Evolutionary conservation across 2,329 filamentous ascomycete genomes (phyloP).

Genomic region (Eutypella sp.): DNA sequence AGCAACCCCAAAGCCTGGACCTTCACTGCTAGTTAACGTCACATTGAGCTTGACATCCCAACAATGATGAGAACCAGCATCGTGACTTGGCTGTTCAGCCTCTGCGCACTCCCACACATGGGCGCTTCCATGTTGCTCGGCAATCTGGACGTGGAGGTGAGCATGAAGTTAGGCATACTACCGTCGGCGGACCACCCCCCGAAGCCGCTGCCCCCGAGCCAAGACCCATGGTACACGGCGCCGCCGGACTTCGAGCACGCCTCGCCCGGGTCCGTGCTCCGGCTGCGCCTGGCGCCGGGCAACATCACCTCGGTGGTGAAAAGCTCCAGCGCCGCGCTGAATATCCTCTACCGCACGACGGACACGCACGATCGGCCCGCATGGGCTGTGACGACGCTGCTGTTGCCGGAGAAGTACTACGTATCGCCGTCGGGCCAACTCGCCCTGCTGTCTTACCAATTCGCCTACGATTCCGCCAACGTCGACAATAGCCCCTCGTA

Average conservation of each 20-base stretch:
- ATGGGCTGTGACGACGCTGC: slow-evolving; percentile 31
- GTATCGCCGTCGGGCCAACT: slow-evolving; percentile 5
- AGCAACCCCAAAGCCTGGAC: too few relatives aligned
- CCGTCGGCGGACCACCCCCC: too few relatives aligned
- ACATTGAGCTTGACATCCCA: too few relatives aligned
- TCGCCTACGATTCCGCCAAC: slow-evolving; percentile 33
- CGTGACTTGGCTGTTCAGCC: too few relatives aligned
- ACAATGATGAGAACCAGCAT: too few relatives aligned
- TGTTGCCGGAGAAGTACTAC: slow-evolving; percentile 18
- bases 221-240: slow-evolving; percentile 16
- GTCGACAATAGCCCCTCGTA: slow-evolving; percentile 35
- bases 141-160: too few relatives aligned
- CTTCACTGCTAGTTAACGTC: too few relatives aligned
- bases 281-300: slow-evolving; percentile 23
- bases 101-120: too few relatives aligned
- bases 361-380: slow-evolving; percentile 22
- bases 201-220: slow-evolving; percentile 9
- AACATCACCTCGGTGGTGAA: slow-evolving; percentile 13
- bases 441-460: slow-evolving; percentile 36
- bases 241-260: slow-evolving; percentile 8
- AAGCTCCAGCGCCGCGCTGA: slow-evolving; percentile 19
- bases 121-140: too few relatives aligned
- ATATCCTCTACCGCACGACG: slow-evolving; percentile 31
- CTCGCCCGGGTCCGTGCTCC: slow-evolving; percentile 28
- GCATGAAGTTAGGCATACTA: too few relatives aligned